phyloP scores from a whole-genome alignment of 176 grass and related monocot genomes.

The Paspalum notatum region DNA sequence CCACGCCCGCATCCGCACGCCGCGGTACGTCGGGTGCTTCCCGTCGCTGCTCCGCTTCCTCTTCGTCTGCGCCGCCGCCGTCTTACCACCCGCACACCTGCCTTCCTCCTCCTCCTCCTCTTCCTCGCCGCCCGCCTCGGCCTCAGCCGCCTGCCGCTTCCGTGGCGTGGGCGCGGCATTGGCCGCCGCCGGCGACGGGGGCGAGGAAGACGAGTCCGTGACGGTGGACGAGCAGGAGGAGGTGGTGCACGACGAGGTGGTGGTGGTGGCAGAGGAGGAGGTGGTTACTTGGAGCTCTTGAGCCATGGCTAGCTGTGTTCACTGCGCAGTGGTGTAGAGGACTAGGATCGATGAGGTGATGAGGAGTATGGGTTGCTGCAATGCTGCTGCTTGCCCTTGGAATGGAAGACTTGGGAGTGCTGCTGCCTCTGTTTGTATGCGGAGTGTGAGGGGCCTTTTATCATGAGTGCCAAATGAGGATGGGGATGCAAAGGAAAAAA shows the following conservation, averaged over 20 bases:
- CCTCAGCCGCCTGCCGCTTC: constrained; percentile 14
- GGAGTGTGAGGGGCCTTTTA: constrained; percentile 54
- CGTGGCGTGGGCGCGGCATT: constrained; percentile 36
- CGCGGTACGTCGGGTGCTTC: constrained; percentile 82
- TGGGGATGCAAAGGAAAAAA: neutral
- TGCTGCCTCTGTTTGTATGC: constrained; percentile 48
- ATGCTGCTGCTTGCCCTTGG: neutral
- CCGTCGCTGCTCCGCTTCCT: constrained; percentile 78
- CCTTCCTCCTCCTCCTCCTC: neutral
- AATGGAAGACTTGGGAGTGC: constrained; percentile 21
- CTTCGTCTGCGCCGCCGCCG: constrained; percentile 24
- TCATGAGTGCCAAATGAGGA: constrained; percentile 25
- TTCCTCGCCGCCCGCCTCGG: neutral
- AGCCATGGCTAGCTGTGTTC: constrained; percentile 40
- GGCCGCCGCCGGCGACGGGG: constrained; percentile 28
- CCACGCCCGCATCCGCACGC: constrained; percentile 96
- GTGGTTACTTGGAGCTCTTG: constrained; percentile 51
- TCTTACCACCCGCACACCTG: neutral
- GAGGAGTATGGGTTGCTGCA: constrained; percentile 1
- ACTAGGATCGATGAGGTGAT: neutral
- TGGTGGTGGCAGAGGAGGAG: constrained; percentile 37
- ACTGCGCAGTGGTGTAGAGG: constrained; percentile 6
- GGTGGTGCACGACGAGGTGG: constrained; percentile 46
- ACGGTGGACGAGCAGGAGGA: constrained; percentile 60
- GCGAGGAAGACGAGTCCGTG: constrained; percentile 50